phyloP scores from a whole-genome alignment of 2,329 filamentous ascomycete genomes.

The Whalleya microplaca region DNA sequence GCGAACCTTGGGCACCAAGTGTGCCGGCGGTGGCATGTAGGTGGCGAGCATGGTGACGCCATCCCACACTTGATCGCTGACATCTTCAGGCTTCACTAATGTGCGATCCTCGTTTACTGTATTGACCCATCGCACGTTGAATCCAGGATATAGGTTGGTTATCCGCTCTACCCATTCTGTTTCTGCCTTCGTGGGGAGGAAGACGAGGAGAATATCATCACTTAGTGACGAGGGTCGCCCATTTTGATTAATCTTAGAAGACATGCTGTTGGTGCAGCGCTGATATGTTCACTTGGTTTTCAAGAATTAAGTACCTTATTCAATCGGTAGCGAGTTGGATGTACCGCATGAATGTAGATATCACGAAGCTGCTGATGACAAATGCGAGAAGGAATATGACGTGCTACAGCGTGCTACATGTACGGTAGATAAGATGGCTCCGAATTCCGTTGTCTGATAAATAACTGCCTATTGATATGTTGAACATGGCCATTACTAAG shows the following conservation, averaged over 20 bases:
- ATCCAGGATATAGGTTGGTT: constrained; percentile 41
- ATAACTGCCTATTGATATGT: too few species aligned
- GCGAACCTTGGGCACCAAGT: constrained; percentile 41
- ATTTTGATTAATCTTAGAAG: neutral
- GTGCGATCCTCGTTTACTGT: constrained; percentile 19
- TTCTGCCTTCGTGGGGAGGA: constrained; percentile 37
- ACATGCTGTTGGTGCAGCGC: neutral
- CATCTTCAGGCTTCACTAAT: constrained; percentile 28
- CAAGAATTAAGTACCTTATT: too few species aligned
- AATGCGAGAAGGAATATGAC: neutral
- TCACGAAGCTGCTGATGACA: neutral
- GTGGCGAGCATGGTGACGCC: constrained; percentile 46
- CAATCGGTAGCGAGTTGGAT: too few species aligned
- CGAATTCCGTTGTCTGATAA: neutral
- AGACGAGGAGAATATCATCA: constrained; percentile 46
- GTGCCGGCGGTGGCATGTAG: constrained; percentile 37
- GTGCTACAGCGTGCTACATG: neutral
- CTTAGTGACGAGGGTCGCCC: constrained; percentile 10
- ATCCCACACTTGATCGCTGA: constrained; percentile 40
- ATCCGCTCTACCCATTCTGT: constrained; percentile 41
- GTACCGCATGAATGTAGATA: neutral
- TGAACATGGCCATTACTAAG: neutral
- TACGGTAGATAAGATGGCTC: neutral
- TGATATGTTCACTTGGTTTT: neutral
- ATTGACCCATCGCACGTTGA: constrained; percentile 42